Percentiles rank a stretch among this genome's conserved stretches.
These are phyloP conservation scores for Aspergillus leporis DNA, from an alignment of 495 filamentous ascomycete species.

Conservation along the genomic window DNA sequence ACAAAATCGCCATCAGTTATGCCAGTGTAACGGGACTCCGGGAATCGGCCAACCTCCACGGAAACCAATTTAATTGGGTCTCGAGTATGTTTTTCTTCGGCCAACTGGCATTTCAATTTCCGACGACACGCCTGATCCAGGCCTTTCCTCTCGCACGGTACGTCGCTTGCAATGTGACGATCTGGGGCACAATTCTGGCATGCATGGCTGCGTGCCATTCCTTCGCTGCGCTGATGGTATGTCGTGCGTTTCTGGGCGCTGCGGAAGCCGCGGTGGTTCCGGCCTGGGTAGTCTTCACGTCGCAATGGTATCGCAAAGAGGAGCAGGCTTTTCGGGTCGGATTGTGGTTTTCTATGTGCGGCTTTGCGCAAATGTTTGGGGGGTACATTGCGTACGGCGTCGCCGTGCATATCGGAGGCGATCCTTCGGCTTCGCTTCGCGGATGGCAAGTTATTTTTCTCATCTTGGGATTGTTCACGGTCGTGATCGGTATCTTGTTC, in stretches of 20 bases:
- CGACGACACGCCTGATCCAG: conserved; percentile 47
- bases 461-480: conserved; percentile 56
- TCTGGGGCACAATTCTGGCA: conserved; percentile 58
- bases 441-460: conserved; percentile 65
- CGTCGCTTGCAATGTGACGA: conserved; percentile 47
- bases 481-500: conserved; percentile 51
- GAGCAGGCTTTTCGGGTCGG: conserved; percentile 52
- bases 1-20: conserved; percentile 52
- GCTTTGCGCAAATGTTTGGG: conserved; percentile 54
- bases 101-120: conserved; percentile 43
- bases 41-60: conserved; percentile 31
- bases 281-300: conserved; percentile 44
- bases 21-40: conserved; percentile 40
- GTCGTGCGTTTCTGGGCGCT: conserved; percentile 59
- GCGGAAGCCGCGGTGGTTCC: conserved; percentile 62
- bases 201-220: conserved; percentile 50
- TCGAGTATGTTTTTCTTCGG: conserved; percentile 43
- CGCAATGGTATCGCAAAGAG: conserved; percentile 53
- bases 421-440: conserved; percentile 29
- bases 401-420: conserved; percentile 35
- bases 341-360: conserved; percentile 56
- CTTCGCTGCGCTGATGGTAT: conserved; percentile 39
- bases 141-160: conserved; percentile 52
- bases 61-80: conserved; percentile 47
- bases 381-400: conserved; percentile 59